Evolutionary conservation across 78 protist genomes (phyloP).

Genomic region (Tieghemostelium lacteum): DNA sequence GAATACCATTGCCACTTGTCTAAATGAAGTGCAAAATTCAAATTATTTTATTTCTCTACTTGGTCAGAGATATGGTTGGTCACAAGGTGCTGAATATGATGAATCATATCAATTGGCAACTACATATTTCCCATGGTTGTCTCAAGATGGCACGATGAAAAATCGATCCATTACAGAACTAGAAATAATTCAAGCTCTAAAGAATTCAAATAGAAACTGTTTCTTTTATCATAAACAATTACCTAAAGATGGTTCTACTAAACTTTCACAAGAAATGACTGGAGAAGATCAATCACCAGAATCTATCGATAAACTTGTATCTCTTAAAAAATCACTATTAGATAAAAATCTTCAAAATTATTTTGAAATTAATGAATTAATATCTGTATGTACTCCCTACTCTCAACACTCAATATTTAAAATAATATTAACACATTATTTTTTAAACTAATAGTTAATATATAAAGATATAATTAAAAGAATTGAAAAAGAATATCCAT

Average conservation of each 20-base stretch:
- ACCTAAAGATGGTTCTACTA: background rate
- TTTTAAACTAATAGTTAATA: too few relatives aligned
- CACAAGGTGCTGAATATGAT: slow-evolving; percentile 22
- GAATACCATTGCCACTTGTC: slow-evolving; percentile 39
- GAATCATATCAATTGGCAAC: slow-evolving; percentile 16
- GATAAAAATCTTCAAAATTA: too few relatives aligned
- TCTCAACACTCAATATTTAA: too few relatives aligned
- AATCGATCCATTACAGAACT: slow-evolving; percentile 35
- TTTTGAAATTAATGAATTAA: too few relatives aligned
- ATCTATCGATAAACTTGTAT: too few relatives aligned
- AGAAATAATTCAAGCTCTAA: slow-evolving; percentile 45
- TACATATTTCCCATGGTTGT: slow-evolving; percentile 27
- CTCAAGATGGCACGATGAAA: background rate
- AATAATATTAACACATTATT: too few relatives aligned
- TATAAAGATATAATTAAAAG: background rate
- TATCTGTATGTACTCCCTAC: too few relatives aligned
- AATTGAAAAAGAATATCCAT: slow-evolving; percentile 27
- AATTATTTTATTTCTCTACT: slow-evolving; percentile 39
- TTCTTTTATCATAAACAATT: slow-evolving; percentile 19
- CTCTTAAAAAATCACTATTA: too few relatives aligned
- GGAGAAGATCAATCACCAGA: background rate
- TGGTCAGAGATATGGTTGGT: slow-evolving; percentile 75
- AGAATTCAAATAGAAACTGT: background rate
- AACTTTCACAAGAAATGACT: background rate
- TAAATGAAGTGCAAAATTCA: slow-evolving; percentile 21